Base-by-base conservation (phyloP, 805 yeast species). In the Cyberlindnera subsufficiens region DNA sequence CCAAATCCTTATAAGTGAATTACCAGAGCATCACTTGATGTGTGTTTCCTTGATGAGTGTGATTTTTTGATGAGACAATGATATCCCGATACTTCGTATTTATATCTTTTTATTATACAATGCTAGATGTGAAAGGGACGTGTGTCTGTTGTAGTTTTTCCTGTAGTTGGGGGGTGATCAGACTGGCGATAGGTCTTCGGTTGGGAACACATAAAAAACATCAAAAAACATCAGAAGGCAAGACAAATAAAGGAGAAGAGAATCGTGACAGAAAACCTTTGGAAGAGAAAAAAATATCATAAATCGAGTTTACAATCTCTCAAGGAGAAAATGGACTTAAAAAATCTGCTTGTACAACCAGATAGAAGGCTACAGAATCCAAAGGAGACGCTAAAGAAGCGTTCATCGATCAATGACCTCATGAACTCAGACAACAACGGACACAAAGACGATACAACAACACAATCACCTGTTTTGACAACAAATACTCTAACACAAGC, bases 1-100 rank as follows among this genome's bases (percentile, higher is more conserved):
- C 80, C 82, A 16, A 69, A 71, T 30, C 57, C 60, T 7, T 51
- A 53, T 40, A 55, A 56, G 45, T 50, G 40, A 42, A 32, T 7
- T 32, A 16, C 13, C 6, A 13, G 20, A 15, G 18, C 17, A 6
- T 32, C 16, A 15, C 15, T 15, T 15, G 8, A n/a, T 30, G 32
- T 30, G 17, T n/a, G 32, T 5, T n/a, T 30, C 7, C 32, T 30
- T 5, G 32, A 4, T 38, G 31, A 20, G 6, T 18, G 29, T 38
- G 14, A 22, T 22, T 22, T 22, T 22, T 22, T 22, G 27, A 22
- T 22, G 27, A 22, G 27, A 22, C 27, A 4, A 8, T 22, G 27
- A 22, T 22, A 22, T 11, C 27, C 27, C 27, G 3, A 22, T 22
- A 9, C 27, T 22, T 22, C 4, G 10, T 22, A 22, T 22, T 22